phyloP scores from a whole-genome alignment of 768 basidiomycete genomes.

The Suillus discolor region DNA sequence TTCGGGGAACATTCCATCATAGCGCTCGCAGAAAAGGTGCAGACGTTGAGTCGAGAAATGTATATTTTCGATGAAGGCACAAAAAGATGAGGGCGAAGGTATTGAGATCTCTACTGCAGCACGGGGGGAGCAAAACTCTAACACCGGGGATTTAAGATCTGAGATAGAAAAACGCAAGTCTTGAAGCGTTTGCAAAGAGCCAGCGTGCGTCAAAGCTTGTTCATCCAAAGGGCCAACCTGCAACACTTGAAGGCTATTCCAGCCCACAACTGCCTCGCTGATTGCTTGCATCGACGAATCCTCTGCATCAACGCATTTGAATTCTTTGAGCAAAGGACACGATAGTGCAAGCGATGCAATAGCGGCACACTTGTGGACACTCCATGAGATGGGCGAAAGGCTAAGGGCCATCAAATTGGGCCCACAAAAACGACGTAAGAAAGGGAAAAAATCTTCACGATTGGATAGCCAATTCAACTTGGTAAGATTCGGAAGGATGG shows the following conservation, averaged over 20 bases:
- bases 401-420: neutral
- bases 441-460: conserved; percentile 1
- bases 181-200: neutral
- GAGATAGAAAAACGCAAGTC: neutral
- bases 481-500: conserved; percentile 29
- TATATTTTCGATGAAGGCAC: neutral
- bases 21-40: neutral
- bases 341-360: conserved; percentile 2
- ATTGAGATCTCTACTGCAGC: neutral
- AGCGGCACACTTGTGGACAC: neutral
- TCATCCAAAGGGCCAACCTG: neutral
- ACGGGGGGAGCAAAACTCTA: neutral
- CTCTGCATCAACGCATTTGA: neutral
- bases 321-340: neutral
- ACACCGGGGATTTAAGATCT: neutral
- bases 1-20: neutral
- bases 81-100: neutral
- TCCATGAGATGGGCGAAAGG: neutral
- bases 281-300: conserved; percentile 1
- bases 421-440: neutral
- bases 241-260: neutral
- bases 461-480: conserved; percentile 22
- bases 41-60: conserved; percentile 5
- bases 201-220: neutral
- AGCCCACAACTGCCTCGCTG: neutral